Evolutionary conservation across 495 filamentous ascomycete species (phyloP).

Genomic region (Penicillium steckii): DNA sequence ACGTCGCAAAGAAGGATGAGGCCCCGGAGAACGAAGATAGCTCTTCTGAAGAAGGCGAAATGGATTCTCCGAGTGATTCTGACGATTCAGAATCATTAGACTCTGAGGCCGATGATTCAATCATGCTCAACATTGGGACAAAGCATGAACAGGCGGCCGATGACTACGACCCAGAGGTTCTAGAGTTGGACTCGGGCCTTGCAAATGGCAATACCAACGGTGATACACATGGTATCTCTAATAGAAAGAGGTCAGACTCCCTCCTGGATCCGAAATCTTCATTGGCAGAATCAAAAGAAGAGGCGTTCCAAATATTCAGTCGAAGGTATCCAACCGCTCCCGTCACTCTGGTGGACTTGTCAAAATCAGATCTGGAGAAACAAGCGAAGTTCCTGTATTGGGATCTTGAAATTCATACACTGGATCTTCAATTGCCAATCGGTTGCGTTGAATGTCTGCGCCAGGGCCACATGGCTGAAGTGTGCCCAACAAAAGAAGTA

Average conservation of each 20-base stretch:
- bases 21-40: slow-evolving; percentile 13
- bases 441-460: slow-evolving; percentile 45
- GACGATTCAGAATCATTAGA: slow-evolving; percentile 37
- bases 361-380: slow-evolving; percentile 38
- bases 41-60: slow-evolving; percentile 25
- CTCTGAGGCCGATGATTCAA: slow-evolving; percentile 42
- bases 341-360: slow-evolving; percentile 40
- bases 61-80: slow-evolving; percentile 32
- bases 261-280: not conserved
- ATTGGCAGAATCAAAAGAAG: slow-evolving; percentile 31
- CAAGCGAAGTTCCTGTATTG: slow-evolving; percentile 48
- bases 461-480: slow-evolving; percentile 43
- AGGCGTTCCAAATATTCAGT: slow-evolving; percentile 34
- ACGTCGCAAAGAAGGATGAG: slow-evolving; percentile 2
- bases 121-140: slow-evolving; percentile 41
- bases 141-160: slow-evolving; percentile 20
- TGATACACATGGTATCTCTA: not conserved
- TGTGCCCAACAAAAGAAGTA: slow-evolving; percentile 47
- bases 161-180: slow-evolving; percentile 27
- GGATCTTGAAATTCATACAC: slow-evolving; percentile 57
- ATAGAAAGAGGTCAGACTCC: not conserved
- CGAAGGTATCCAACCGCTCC: slow-evolving; percentile 39
- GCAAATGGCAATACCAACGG: slow-evolving; percentile 8
- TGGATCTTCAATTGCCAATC: slow-evolving; percentile 65
- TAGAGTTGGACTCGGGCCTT: slow-evolving; percentile 1